phyloP scores from a whole-genome alignment of 306 rosid species.

The Senna siamea region DNA sequence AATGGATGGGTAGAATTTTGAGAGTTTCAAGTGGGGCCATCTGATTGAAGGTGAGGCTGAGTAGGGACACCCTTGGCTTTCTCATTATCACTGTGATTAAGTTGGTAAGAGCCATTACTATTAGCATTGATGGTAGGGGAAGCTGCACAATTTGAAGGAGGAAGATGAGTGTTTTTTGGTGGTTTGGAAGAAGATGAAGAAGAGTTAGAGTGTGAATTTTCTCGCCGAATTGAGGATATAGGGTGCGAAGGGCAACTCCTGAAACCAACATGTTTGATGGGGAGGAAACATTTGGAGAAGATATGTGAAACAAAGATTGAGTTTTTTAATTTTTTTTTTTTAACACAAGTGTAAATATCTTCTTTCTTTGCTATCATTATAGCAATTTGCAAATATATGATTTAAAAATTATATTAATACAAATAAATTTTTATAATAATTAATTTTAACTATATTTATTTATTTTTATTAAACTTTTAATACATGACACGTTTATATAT shows the following conservation, averaged over 20 bases:
- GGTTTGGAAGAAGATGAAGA: conserved; percentile 40
- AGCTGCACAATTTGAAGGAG: conserved; percentile 35
- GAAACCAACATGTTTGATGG: conserved; percentile 38
- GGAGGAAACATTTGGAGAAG: not conserved
- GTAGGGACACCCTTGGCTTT: not conserved
- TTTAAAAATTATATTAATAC: no score
- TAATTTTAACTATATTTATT: no score
- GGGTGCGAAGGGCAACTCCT: conserved; percentile 37
- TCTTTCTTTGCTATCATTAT: no score
- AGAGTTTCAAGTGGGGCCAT: conserved; percentile 74
- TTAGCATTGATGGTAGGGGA: conserved; percentile 22
- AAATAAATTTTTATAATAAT: no score
- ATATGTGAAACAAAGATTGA: no score
- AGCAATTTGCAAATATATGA: no score
- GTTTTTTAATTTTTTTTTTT: no score
- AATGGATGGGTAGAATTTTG: conserved; percentile 53
- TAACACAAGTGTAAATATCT: no score
- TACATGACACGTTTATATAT: no score
- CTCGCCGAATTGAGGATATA: conserved; percentile 34
- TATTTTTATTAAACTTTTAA: no score
- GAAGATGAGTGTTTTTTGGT: conserved; percentile 33
- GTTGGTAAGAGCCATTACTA: conserved; percentile 33
- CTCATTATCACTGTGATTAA: not conserved
- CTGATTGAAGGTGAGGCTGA: conserved; percentile 83
- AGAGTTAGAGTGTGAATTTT: conserved; percentile 33